Evolutionary conservation across 768 basidiomycete species (phyloP), one percentile per base, ranked within the genome.

Genomic region (Rhodosporidiobolus odoratus): DNA sequence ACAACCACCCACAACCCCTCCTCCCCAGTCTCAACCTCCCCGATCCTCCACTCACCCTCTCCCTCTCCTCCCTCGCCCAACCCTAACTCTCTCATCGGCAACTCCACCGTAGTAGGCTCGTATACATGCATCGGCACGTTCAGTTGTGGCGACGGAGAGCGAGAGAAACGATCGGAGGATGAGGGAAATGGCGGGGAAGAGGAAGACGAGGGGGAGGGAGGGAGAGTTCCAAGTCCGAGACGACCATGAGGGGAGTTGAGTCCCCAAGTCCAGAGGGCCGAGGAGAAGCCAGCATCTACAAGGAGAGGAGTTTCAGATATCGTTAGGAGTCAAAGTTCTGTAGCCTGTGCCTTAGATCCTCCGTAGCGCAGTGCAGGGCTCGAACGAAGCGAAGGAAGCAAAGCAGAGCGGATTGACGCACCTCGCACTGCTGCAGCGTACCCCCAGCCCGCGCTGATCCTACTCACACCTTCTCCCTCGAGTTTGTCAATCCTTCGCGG

Each of bases 1-100:
- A 69, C 32, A 32, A 5, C 68, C 12, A 69, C 68, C 72, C 72
- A 73, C 65, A 73, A 48, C 8, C 41, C 61, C 21, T 73, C 72
- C 32, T 48, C 37, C 15, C 67, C 72, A 23, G 62, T 50, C 52
- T 73, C 72, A 27, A 73, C 65, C 52, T 58, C 50, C 0, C 72
- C 72, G 0, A 73, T 6, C 40, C 23, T 12, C 72, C 71, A 72
- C 41, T 8, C 56, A 2, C 32, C 41, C 54, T 43, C 70, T 9
- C 34, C 19, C 47, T 3, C 59, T 23, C 13, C 47, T 1, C 12
- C 68, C 4, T 19, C 21, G 10, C 35, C 48, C 48, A 73, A 21
- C 21, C 64, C 72, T 13, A 73, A 30, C 32, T 54, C 40, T 38
- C 38, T 16, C 34, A 72, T 6, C 25, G 71, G 63, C 16, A 72